Conservation (phyloP, 768 basidiomycete species). For the Galerina marginata region DNA sequence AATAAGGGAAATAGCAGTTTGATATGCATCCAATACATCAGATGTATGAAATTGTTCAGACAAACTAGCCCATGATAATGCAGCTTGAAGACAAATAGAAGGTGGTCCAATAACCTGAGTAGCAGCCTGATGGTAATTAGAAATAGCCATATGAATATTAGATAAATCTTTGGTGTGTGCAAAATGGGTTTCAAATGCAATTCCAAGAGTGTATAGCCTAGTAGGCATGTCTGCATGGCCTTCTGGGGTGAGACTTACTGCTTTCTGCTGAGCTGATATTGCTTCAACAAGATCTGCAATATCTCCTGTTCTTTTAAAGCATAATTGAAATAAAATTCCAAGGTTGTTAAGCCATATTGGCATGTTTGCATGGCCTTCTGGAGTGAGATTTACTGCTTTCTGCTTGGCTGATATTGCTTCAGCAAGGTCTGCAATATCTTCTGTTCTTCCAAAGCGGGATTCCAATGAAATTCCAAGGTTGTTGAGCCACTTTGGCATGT, state of each 20-base stretch:
- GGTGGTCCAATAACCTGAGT: neutral
- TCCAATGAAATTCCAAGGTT: too few relatives aligned
- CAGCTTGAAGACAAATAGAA: constrained; percentile 1
- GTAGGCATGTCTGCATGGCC: constrained; percentile 2
- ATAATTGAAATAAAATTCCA: too few relatives aligned
- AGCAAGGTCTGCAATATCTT: too few relatives aligned
- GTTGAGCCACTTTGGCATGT: too few relatives aligned
- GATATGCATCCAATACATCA: constrained; percentile 15
- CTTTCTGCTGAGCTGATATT: neutral
- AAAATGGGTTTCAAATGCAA: constrained; percentile 7
- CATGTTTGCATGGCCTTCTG: too few relatives aligned
- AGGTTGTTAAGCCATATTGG: too few relatives aligned
- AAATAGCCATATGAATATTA: constrained; percentile 3
- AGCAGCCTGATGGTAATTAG: neutral
- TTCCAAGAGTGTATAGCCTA: constrained; percentile 8
- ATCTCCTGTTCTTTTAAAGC: too few relatives aligned
- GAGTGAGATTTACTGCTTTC: too few relatives aligned
- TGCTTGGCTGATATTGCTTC: too few relatives aligned
- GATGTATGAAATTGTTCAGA: neutral
- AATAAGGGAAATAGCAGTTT: constrained; percentile 15
- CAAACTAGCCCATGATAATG: constrained; percentile 11
- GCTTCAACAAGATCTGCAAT: too few relatives aligned
- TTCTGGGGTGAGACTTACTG: constrained; percentile 1
- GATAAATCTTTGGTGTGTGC: neutral
- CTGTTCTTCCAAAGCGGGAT: too few relatives aligned